Base-by-base conservation (phyloP, 768 basidiomycete genomes). In the Trametes villosa region DNA sequence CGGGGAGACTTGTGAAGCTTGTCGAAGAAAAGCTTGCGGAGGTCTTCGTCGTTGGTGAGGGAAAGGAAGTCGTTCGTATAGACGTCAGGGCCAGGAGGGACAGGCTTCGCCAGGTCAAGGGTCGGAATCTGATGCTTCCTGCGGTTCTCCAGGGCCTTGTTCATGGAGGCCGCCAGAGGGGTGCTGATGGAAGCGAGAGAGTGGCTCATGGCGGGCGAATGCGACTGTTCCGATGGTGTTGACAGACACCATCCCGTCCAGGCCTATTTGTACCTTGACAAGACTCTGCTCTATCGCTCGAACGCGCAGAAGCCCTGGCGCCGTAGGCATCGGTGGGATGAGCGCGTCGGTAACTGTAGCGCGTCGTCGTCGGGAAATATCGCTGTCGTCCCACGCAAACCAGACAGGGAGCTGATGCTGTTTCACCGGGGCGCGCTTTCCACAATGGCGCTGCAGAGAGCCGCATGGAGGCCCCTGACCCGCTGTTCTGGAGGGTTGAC, bases 41-140 rank as follows among this genome's bases (percentile, higher is more conserved):
- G 71, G 1, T 60, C 51, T 0, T 61, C 42, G 44, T 77, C 76
- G 2, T 69, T 67, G 6, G 79, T 72, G 2, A 85, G 66, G 1
- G 82, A 81, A 12, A 85, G 74, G 62, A 83, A 84, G 64, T 85
- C 81, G 53, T 81, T 84, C 8, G 82, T 80, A 40, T 77, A 78
- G 54, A 81, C 71, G 55, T 80, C 79, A 22, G 65, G 56, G 7
- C 47, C 47, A 9, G 22, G 29, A 22, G 48, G 53, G n/a, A 38
- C 50, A 54, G 62, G 64, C 63, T 47, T 30, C 50, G 34, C 20
- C 11, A 59, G 58, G 18, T 59, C 58, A 33, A 59, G 33, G 20
- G 31, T 46, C 12, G 36, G 45, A 13, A 52, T 20, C 41, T 44
- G 31, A 20, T 34, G 31, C 47, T 57, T 57, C 47, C 47, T 49